phyloP scores from a whole-genome alignment of 2,329 filamentous ascomycete species.

The Cercospora zeae-maydis region DNA sequence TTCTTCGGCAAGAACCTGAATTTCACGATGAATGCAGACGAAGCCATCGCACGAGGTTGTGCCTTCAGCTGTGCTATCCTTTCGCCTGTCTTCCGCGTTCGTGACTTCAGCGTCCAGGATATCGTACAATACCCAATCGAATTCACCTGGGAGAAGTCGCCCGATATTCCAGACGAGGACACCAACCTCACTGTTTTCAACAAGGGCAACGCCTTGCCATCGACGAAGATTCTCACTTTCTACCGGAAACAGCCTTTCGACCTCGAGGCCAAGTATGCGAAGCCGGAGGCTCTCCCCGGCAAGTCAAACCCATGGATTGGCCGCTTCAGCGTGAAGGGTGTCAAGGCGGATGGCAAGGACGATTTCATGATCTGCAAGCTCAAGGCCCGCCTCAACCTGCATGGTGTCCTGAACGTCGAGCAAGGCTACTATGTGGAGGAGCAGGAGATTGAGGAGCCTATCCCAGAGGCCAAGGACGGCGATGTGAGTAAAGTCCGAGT shows the following conservation, averaged over 20 bases:
- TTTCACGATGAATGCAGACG: constrained; percentile 97
- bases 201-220: constrained; percentile 93
- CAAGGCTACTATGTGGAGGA: constrained; percentile 98
- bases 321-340: constrained; percentile 94
- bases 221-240: constrained; percentile 98
- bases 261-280: constrained; percentile 88
- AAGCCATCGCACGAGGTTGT: constrained; percentile 91
- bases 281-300: constrained; percentile 80
- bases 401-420: constrained; percentile 94
- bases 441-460: constrained; percentile 90
- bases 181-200: constrained; percentile 96
- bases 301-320: constrained; percentile 94
- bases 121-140: constrained; percentile 98
- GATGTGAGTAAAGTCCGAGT: constrained; percentile 59
- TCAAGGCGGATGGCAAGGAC: constrained; percentile 87
- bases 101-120: constrained; percentile 96
- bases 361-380: constrained; percentile 99
- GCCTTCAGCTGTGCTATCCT: constrained; percentile 97
- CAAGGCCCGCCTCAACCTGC: constrained; percentile 93
- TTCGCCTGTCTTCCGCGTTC: constrained; percentile 95
- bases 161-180: constrained; percentile 97
- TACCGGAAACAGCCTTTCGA: constrained; percentile 98
- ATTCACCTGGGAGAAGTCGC: constrained; percentile 97
- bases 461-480: constrained; percentile 70
- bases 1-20: constrained; percentile 93